Conservation (phyloP, 2,329 filamentous ascomycete species). For the Penicillium aurantiogriseum region DNA sequence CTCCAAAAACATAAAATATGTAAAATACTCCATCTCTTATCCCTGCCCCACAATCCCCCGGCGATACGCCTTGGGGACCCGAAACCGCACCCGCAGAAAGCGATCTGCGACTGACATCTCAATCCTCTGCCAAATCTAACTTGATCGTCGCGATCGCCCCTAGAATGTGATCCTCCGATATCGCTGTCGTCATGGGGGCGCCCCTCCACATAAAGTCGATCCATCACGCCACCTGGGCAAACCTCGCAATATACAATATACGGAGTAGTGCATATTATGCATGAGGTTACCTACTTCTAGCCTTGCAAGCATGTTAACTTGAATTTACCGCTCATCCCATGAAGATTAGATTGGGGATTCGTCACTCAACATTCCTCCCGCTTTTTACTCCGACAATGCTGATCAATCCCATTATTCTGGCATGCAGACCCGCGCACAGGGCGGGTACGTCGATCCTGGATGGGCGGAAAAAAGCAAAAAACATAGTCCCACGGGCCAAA, state of each 20-base stretch:
- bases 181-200: conserved; percentile 12
- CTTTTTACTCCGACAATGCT: neutral
- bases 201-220: neutral
- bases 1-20: neutral
- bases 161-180: conserved; percentile 16
- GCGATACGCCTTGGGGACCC: conserved; percentile 4
- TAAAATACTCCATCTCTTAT: neutral
- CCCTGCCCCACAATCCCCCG: conserved; percentile 16
- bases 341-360: neutral
- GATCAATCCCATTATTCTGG: conserved; percentile 4
- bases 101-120: conserved; percentile 12
- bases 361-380: neutral
- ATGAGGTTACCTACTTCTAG: neutral
- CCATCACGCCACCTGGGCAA: conserved; percentile 17
- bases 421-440: conserved; percentile 7
- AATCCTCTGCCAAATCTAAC: conserved; percentile 4
- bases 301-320: neutral
- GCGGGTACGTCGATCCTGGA: conserved; percentile 9
- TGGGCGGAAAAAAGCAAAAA: neutral
- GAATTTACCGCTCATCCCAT: neutral
- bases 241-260: neutral
- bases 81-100: neutral
- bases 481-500: neutral
- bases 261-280: neutral
- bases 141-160: conserved; percentile 7